A percentile compares a stretch with the other conserved stretches of the same genome.
Conservation (phyloP, 2,329 filamentous ascomycete genomes). For the Didymella exigua region DNA sequence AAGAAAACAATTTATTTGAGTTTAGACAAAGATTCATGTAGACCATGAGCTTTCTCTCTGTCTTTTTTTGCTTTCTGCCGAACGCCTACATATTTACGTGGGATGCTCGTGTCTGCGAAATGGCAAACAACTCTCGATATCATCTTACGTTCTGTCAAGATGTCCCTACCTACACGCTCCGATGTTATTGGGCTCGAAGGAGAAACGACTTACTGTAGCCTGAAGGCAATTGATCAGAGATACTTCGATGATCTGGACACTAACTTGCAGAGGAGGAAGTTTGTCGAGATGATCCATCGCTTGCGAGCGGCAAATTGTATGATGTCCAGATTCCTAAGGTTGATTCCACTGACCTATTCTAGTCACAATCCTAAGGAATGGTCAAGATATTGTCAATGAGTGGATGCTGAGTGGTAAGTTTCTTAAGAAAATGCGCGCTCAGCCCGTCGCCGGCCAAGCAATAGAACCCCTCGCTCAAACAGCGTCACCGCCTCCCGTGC, state of each 20-base stretch:
- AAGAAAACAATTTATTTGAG: neutral
- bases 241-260: neutral
- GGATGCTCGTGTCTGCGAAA: neutral
- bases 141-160: neutral
- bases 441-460: neutral
- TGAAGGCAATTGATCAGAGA: neutral
- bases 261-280: neutral
- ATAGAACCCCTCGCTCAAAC: neutral
- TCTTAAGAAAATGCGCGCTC: neutral
- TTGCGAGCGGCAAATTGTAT: neutral
- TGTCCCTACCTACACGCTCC: neutral
- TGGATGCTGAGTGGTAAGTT: neutral
- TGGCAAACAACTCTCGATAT: neutral
- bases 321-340: neutral
- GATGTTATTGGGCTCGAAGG: neutral
- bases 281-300: neutral
- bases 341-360: neutral
- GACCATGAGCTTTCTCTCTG: neutral
- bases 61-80: neutral
- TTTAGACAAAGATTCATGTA: neutral
- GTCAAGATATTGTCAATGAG: neutral
- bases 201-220: neutral
- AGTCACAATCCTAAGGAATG: neutral
- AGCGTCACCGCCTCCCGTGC: neutral
- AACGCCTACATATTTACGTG: neutral